Conservation (phyloP, 768 basidiomycete genomes). For the Lentinus brumalis region DNA sequence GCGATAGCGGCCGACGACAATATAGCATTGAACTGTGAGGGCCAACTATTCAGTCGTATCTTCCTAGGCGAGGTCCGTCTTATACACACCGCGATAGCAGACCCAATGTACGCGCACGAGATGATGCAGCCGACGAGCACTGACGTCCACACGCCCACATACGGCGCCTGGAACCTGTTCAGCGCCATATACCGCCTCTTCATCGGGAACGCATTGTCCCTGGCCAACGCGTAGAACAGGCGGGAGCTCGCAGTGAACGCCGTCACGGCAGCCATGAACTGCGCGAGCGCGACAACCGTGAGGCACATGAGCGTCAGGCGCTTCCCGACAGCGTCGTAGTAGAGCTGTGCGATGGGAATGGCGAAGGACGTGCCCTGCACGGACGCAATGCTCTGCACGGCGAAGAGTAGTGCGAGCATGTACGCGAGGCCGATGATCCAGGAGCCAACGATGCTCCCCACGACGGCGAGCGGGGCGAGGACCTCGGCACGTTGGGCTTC, state of each 20-base stretch:
- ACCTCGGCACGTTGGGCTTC: conserved; percentile 56
- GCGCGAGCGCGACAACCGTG: conserved; percentile 48
- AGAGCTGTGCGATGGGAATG: conserved; percentile 63
- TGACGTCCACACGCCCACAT: conserved; percentile 56
- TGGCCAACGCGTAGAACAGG: conserved; percentile 56
- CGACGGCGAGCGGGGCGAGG: conserved; percentile 58
- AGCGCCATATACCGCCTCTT: conserved; percentile 50
- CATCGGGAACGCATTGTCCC: conserved; percentile 54
- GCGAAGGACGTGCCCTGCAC: conserved; percentile 53
- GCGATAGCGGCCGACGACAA: conserved; percentile 57
- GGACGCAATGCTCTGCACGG: conserved; percentile 51
- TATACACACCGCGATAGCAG: conserved; percentile 49
- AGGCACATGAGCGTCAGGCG: conserved; percentile 52
- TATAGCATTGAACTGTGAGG: conserved; percentile 52
- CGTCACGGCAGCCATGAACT: conserved; percentile 57
- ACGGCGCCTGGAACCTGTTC: conserved; percentile 56
- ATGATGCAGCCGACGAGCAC: conserved; percentile 55
- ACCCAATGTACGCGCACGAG: conserved; percentile 61
- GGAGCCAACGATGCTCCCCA: conserved; percentile 56
- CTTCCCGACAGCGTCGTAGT: conserved; percentile 53
- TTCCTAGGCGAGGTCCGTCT: background rate
- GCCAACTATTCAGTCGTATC: background rate
- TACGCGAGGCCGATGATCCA: conserved; percentile 59
- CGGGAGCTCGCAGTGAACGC: conserved; percentile 61
- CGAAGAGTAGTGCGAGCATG: conserved; percentile 60